Evolutionary conservation across 768 basidiomycete genomes (phyloP).

Genomic region (Hericium alpestre): DNA sequence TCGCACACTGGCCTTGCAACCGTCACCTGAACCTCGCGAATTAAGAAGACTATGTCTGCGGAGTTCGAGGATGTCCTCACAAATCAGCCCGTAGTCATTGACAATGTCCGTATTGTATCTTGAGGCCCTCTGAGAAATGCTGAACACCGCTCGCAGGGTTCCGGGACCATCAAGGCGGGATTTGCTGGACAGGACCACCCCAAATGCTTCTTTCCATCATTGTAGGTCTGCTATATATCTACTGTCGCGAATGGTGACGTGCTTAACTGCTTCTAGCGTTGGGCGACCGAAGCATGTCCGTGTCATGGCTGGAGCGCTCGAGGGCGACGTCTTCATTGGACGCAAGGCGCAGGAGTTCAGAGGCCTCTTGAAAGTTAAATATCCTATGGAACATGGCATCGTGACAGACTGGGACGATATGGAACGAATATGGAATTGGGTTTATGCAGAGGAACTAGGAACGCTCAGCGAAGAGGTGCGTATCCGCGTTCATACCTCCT

Average conservation of each 20-base stretch:
- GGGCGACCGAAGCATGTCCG: conserved; percentile 95
- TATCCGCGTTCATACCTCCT: conserved; percentile 7
- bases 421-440: conserved; percentile 99
- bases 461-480: conserved; percentile 93
- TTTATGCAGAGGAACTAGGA: conserved; percentile 91
- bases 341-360: conserved; percentile 90
- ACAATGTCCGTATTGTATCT: conserved; percentile 55
- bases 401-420: conserved; percentile 99
- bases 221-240: conserved; percentile 53
- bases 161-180: conserved; percentile 96
- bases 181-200: conserved; percentile 99
- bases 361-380: conserved; percentile 94
- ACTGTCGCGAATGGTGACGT: conserved; percentile 1
- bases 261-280: conserved; percentile 41
- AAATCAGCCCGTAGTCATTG: conserved; percentile 98
- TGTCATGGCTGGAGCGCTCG: conserved; percentile 95
- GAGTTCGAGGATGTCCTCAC: conserved; percentile 92
- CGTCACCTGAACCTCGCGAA: neutral
- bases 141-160: conserved; percentile 51
- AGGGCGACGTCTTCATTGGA: conserved; percentile 95
- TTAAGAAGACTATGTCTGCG: conserved; percentile 47
- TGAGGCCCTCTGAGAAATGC: conserved; percentile 11
- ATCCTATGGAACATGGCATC: conserved; percentile 98
- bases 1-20: neutral
- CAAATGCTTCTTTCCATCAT: conserved; percentile 98